These are phyloP conservation scores for Oryza longistaminata DNA, from an alignment of 176 grass and related monocot genomes.

Conservation along the genomic window DNA sequence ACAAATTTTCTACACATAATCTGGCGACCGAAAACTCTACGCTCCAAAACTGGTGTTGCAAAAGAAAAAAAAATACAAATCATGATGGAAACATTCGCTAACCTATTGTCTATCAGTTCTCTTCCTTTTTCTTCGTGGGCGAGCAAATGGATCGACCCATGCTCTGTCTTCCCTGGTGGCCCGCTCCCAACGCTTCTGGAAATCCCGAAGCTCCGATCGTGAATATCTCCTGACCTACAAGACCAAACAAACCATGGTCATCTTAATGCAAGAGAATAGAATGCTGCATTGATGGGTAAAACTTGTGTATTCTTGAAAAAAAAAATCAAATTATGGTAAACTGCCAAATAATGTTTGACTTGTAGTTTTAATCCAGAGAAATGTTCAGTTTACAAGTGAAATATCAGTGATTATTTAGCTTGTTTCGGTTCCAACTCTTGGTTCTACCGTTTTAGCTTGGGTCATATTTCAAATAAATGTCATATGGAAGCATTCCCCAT, in stretches of 20 bases:
- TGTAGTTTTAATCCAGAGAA: not conserved
- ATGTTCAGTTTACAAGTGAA: slow-evolving; percentile 15
- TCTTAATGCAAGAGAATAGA: not conserved
- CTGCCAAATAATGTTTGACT: not conserved
- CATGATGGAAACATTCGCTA: not conserved
- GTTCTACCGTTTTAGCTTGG: not conserved
- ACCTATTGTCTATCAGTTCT: slow-evolving; percentile 33
- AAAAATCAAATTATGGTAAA: not conserved
- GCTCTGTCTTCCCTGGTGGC: slow-evolving; percentile 59
- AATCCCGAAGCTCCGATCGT: slow-evolving; percentile 51
- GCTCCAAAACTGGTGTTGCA: not conserved
- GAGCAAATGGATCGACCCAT: slow-evolving; percentile 69
- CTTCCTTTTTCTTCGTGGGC: slow-evolving; percentile 33
- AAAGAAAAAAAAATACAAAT: slow-evolving; percentile 1
- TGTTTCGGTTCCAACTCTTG: not conserved
- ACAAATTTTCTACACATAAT: slow-evolving; percentile 1
- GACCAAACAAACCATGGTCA: not conserved
- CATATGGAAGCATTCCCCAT: not conserved
- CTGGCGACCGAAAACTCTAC: slow-evolving; percentile 1
- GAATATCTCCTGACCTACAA: slow-evolving; percentile 61
- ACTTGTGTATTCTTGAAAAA: not conserved
- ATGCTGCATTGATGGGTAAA: not conserved
- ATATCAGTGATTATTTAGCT: not conserved
- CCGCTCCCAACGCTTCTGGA: slow-evolving; percentile 66
- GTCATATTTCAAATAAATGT: not conserved